Base-by-base conservation (phyloP, 2,329 filamentous ascomycete genomes). In the Diaporthe velutina region DNA sequence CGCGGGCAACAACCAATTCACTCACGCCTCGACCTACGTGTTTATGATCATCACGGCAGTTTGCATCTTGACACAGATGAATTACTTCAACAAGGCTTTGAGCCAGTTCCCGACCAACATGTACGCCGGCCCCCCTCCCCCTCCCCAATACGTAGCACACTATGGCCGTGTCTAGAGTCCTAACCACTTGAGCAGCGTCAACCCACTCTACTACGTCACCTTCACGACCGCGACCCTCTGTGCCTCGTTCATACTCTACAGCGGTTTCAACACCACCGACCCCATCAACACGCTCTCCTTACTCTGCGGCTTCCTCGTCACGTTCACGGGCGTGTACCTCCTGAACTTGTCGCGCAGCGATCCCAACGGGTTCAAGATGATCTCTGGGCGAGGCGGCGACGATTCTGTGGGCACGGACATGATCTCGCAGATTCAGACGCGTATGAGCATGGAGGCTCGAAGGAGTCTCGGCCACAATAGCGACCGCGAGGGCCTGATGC, bases 31-130 rank as follows among this genome's bases (percentile, higher is more conserved):
- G 67, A 99, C 97, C 75, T 99, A 99, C 80, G 96, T 98, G 77
- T 99, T 99, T 83, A 93, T 96, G 84, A 98, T 99, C 78, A 91
- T 98, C 78, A 97, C 96, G 0, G 89, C 90, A 4, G 95, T 98
- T 77, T 99, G 97, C 87, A 98, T 99, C 82, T 84, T 99, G 78
- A 98, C 96, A 12, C 97, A 99, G 88, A 98, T 99, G 97, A 99
- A 99, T 85, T 99, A 99, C 85, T 98, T 99, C 86, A 99, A 99
- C 89, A 99, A 99, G 85, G 97, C 97, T 10, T 87, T 99, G 75
- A 97, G 95, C 84, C 95, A 97, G 81, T 99, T 98, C 85, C 96
- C 95, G 40, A 98, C 97, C 42, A 98, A 97, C 80, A 98, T 99
- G 96, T 98, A 90, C 83, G 94, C 87, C 33, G 58, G 28, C 30